These are phyloP conservation scores for Stagonosporopsis cucurbitacearum DNA, from an alignment of 2,329 filamentous ascomycete species.

Conservation along the genomic window DNA sequence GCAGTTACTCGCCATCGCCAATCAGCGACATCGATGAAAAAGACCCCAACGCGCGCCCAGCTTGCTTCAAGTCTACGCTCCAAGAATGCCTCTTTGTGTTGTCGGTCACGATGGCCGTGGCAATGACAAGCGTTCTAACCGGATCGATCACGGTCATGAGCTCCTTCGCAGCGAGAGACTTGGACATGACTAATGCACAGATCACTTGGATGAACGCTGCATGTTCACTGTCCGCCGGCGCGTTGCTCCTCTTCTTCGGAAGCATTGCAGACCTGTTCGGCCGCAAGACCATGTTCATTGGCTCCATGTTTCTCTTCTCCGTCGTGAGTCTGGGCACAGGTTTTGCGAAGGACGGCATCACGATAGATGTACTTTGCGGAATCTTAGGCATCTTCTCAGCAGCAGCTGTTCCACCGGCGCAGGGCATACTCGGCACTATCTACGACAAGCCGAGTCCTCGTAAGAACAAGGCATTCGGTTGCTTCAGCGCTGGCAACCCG, in stretches of 20 bases:
- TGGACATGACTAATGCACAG: slow-evolving; percentile 69
- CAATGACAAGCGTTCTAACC: slow-evolving; percentile 65
- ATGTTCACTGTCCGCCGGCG: slow-evolving; percentile 67
- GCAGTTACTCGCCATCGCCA: slow-evolving; percentile 23
- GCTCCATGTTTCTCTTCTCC: slow-evolving; percentile 65
- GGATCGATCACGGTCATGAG: slow-evolving; percentile 68
- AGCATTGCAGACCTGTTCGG: slow-evolving; percentile 71
- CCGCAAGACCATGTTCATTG: slow-evolving; percentile 66
- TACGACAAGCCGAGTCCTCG: slow-evolving; percentile 66
- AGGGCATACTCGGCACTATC: slow-evolving; percentile 68
- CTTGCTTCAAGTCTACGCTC: slow-evolving; percentile 66
- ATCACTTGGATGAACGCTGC: slow-evolving; percentile 72
- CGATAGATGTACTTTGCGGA: slow-evolving; percentile 68
- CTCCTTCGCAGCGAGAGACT: slow-evolving; percentile 64
- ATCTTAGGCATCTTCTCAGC: slow-evolving; percentile 65
- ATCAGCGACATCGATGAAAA: slow-evolving; percentile 32
- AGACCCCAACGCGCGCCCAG: slow-evolving; percentile 54
- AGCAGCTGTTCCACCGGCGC: slow-evolving; percentile 67
- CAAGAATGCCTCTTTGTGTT: slow-evolving; percentile 71
- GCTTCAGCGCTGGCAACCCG: slow-evolving; percentile 65
- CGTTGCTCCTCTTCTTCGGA: slow-evolving; percentile 71
- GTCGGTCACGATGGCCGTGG: slow-evolving; percentile 71
- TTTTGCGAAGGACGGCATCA: slow-evolving; percentile 65
- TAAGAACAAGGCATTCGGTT: slow-evolving; percentile 71
- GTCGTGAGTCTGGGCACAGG: slow-evolving; percentile 64